Evolutionary conservation across 2,329 filamentous ascomycete species (phyloP).

Genomic region (Trichoderma citrinoviride): DNA sequence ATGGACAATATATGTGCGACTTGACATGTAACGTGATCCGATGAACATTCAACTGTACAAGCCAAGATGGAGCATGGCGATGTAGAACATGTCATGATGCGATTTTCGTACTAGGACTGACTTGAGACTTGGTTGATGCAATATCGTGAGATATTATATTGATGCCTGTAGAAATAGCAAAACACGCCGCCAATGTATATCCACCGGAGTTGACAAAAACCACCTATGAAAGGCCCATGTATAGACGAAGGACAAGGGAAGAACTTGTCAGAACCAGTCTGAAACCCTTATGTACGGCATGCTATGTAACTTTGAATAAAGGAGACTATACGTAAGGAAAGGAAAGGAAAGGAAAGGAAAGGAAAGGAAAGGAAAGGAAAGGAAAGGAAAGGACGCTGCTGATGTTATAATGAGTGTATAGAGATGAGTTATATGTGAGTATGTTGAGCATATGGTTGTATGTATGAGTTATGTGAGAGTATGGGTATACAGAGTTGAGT

Average conservation of each 20-base stretch:
- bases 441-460: too few relatives aligned
- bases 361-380: too few relatives aligned
- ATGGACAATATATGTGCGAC: background rate
- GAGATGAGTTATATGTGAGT: too few relatives aligned
- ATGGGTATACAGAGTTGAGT: background rate
- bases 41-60: too few relatives aligned
- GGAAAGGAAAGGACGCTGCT: background rate
- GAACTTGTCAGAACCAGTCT: slow-evolving; percentile 4
- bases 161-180: background rate
- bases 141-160: slow-evolving; percentile 10
- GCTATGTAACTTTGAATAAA: background rate
- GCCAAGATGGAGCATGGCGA: too few relatives aligned
- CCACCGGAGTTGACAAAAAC: background rate
- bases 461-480: background rate
- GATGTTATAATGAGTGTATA: too few relatives aligned
- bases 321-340: background rate
- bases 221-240: background rate
- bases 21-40: too few relatives aligned
- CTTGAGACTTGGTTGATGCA: background rate
- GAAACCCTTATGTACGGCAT: background rate
- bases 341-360: too few relatives aligned
- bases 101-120: background rate
- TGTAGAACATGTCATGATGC: background rate
- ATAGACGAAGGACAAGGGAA: background rate
- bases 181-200: slow-evolving; percentile 1